These are phyloP conservation scores for Xerocomellus amylosporus DNA, from an alignment of 768 basidiomycete genomes.

Conservation along the genomic window DNA sequence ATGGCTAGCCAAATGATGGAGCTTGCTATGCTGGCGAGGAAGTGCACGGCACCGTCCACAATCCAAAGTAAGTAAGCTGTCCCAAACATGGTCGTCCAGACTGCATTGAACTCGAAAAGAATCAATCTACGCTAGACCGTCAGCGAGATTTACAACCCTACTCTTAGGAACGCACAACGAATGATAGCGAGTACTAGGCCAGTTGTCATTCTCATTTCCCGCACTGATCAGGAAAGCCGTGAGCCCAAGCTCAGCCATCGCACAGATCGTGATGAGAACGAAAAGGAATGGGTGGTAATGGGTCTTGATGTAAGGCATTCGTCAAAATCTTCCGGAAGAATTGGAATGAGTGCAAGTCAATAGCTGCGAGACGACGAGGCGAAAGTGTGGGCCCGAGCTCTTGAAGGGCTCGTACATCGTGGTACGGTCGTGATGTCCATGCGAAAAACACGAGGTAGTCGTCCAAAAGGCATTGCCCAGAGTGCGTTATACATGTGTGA, in stretches of 20 bases:
- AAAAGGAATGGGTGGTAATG: constrained; percentile 64
- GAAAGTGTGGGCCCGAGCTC: constrained; percentile 9
- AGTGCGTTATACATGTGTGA: neutral
- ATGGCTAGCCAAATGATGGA: constrained; percentile 71
- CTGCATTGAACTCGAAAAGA: constrained; percentile 59
- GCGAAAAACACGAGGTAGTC: constrained; percentile 33
- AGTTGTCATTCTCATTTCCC: constrained; percentile 60
- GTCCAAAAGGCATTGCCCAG: constrained; percentile 6
- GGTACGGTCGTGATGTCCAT: constrained; percentile 28
- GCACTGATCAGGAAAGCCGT: constrained; percentile 70
- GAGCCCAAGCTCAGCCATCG: constrained; percentile 71
- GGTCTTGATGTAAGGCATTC: constrained; percentile 45
- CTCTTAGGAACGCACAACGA: constrained; percentile 46
- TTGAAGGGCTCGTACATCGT: constrained; percentile 23
- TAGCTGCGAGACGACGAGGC: constrained; percentile 11
- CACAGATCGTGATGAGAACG: constrained; percentile 60
- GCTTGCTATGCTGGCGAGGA: constrained; percentile 74
- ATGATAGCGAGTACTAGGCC: constrained; percentile 63
- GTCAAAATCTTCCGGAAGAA: constrained; percentile 11
- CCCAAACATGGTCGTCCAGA: constrained; percentile 75
- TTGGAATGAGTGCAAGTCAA: constrained; percentile 11
- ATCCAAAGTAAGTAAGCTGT: constrained; percentile 71
- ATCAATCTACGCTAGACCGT: constrained; percentile 42
- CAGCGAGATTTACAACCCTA: constrained; percentile 1
- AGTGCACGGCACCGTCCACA: constrained; percentile 58